These are phyloP conservation scores for Cytospora schulzeri DNA, from an alignment of 2,329 filamentous ascomycete genomes.

Conservation along the genomic window DNA sequence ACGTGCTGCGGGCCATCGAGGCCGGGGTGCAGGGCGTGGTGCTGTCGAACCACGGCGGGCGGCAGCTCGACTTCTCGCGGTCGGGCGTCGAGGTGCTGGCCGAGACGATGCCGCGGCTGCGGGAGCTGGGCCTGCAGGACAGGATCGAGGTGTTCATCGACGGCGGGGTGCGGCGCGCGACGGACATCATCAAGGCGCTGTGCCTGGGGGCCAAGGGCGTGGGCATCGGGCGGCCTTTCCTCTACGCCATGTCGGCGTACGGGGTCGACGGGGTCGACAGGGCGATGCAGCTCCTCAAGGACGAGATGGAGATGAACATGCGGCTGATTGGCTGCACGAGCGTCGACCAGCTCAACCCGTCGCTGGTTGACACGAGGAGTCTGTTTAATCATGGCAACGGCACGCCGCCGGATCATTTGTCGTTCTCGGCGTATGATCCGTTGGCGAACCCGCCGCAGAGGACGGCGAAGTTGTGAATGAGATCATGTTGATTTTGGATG, in stretches of 20 bases:
- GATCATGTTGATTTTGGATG: too few species aligned
- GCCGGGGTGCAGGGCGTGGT: slow-evolving; percentile 85
- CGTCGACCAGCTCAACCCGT: slow-evolving; percentile 77
- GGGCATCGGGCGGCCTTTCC: slow-evolving; percentile 90
- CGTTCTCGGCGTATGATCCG: slow-evolving; percentile 55
- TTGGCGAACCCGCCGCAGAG: slow-evolving; percentile 55
- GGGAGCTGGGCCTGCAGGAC: slow-evolving; percentile 70
- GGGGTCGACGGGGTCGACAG: slow-evolving; percentile 84
- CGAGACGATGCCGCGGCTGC: slow-evolving; percentile 87
- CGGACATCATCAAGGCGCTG: slow-evolving; percentile 93
- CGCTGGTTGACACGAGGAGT: slow-evolving; percentile 76
- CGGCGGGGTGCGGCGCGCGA: slow-evolving; percentile 85
- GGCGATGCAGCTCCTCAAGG: slow-evolving; percentile 89
- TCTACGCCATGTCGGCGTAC: slow-evolving; percentile 95
- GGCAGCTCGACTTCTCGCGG: slow-evolving; percentile 89
- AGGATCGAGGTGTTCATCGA: slow-evolving; percentile 89
- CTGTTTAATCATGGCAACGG: slow-evolving; percentile 57
- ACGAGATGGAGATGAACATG: slow-evolving; percentile 99
- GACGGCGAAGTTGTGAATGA: slow-evolving; percentile 55
- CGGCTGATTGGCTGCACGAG: slow-evolving; percentile 79
- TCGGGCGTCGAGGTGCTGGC: slow-evolving; percentile 89
- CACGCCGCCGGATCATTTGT: slow-evolving; percentile 52
- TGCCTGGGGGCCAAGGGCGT: slow-evolving; percentile 91
- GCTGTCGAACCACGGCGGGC: slow-evolving; percentile 91
- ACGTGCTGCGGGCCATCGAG: slow-evolving; percentile 85